Percentiles rank a stretch among this genome's conserved stretches.
phyloP scores from a whole-genome alignment of 2,329 filamentous ascomycete genomes.

The Aspergillus sp. region DNA sequence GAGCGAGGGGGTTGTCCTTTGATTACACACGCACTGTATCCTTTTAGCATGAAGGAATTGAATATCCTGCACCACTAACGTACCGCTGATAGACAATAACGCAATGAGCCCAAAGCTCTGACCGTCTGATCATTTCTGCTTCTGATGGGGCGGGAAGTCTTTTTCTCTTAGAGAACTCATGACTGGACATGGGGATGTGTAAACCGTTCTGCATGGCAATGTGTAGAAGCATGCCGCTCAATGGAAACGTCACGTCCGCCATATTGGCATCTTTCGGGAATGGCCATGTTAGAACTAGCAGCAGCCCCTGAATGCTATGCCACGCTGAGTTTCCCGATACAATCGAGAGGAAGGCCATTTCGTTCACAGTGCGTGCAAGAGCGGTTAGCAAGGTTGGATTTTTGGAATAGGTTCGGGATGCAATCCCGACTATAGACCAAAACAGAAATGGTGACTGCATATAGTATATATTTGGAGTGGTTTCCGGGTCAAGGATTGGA shows the following conservation, averaged over 20 bases:
- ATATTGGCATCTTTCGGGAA: constrained; percentile 38
- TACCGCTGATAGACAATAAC: constrained; percentile 45
- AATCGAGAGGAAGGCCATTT: constrained; percentile 42
- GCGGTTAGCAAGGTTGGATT: constrained; percentile 44
- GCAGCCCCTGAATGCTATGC: constrained; percentile 40
- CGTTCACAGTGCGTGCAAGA: constrained; percentile 35
- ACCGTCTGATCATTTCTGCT: constrained; percentile 39
- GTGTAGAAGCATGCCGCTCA: constrained; percentile 43
- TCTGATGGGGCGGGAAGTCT: constrained; percentile 31
- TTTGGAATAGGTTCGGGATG: constrained; percentile 39
- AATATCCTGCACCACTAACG: background rate
- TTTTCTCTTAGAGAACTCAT: constrained; percentile 44
- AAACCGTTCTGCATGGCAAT: constrained; percentile 48
- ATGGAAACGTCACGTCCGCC: constrained; percentile 38
- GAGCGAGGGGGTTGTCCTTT: constrained; percentile 43
- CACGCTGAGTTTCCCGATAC: constrained; percentile 33
- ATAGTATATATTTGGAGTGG: constrained; percentile 72
- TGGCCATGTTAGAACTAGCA: constrained; percentile 45
- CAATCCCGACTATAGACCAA: constrained; percentile 64
- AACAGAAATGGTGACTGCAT: constrained; percentile 79
- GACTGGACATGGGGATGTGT: constrained; percentile 46
- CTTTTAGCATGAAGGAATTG: background rate
- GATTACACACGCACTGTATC: constrained; percentile 35
- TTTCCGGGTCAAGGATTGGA: constrained; percentile 47
- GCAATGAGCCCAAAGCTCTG: constrained; percentile 45